These are phyloP conservation scores for Penicillium decumbens DNA, from an alignment of 2,329 filamentous ascomycete species.

Conservation along the genomic window DNA sequence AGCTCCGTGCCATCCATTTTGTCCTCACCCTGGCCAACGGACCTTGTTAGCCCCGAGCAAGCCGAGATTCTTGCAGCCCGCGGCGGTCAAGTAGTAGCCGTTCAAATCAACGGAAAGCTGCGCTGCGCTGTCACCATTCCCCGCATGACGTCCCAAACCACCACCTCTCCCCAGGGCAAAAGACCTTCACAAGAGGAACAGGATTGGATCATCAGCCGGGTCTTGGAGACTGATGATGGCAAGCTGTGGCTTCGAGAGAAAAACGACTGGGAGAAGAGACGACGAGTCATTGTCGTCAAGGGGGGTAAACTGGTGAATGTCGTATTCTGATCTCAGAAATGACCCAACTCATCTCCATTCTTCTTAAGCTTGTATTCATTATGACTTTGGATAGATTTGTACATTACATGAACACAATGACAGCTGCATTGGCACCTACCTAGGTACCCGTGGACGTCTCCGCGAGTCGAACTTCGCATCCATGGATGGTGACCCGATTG, in stretches of 20 bases:
- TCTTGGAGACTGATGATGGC: conserved; percentile 60
- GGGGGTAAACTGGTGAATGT: conserved; percentile 70
- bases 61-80: conserved; percentile 47
- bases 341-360: neutral
- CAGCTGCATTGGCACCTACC: too few relatives aligned
- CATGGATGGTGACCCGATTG: too few relatives aligned
- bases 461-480: too few relatives aligned
- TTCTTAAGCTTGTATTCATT: conserved; percentile 5
- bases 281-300: conserved; percentile 62
- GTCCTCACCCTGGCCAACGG: conserved; percentile 54
- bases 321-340: conserved; percentile 46
- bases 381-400: neutral
- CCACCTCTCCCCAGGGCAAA: conserved; percentile 12
- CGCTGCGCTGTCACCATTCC: conserved; percentile 64
- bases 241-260: conserved; percentile 52
- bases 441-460: too few relatives aligned
- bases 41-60: conserved; percentile 36
- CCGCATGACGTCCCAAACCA: conserved; percentile 43
- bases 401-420: too few relatives aligned
- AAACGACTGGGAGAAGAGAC: conserved; percentile 51
- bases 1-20: conserved; percentile 40
- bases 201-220: conserved; percentile 58
- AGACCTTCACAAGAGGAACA: conserved; percentile 40
- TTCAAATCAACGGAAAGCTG: conserved; percentile 77
- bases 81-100: conserved; percentile 52